Conservation (phyloP, 1,284 basidiomycete genomes). For the Macrocystidia cucumis region DNA sequence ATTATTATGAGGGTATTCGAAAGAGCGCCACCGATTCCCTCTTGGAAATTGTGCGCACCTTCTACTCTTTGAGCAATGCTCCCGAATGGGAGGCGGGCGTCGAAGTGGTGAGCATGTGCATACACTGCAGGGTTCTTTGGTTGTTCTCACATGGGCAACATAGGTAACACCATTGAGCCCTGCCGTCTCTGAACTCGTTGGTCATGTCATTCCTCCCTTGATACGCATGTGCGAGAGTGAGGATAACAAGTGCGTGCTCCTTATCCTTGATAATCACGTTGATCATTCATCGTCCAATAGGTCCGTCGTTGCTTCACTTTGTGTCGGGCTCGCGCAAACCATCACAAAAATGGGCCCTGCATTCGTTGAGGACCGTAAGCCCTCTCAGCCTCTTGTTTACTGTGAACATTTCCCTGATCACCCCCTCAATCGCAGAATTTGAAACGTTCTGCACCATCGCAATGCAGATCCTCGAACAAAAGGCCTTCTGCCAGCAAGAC, state of each 20-base stretch:
- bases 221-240: constrained; percentile 91
- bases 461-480: constrained; percentile 83
- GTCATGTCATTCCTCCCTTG: constrained; percentile 69
- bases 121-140: too few relatives aligned
- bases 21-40: constrained; percentile 90
- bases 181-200: constrained; percentile 80
- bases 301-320: constrained; percentile 81
- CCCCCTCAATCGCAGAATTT: constrained; percentile 42
- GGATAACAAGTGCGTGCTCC: constrained; percentile 88
- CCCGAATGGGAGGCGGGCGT: constrained; percentile 80
- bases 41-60: constrained; percentile 86
- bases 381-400: constrained; percentile 1
- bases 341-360: constrained; percentile 88
- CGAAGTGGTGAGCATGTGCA: constrained; percentile 39
- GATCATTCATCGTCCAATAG: constrained; percentile 43
- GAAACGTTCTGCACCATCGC: constrained; percentile 78
- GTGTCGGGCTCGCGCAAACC: constrained; percentile 84
- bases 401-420: not conserved
- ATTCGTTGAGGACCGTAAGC: constrained; percentile 68
- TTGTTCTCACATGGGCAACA: too few relatives aligned
- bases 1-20: constrained; percentile 98
- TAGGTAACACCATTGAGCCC: constrained; percentile 55
- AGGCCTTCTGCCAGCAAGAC: constrained; percentile 93
- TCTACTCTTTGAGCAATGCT: constrained; percentile 85
- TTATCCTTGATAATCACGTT: constrained; percentile 47